These are phyloP conservation scores for Cyphellophora europaea DNA, from an alignment of 2,329 filamentous ascomycete species.

Conservation along the genomic window DNA sequence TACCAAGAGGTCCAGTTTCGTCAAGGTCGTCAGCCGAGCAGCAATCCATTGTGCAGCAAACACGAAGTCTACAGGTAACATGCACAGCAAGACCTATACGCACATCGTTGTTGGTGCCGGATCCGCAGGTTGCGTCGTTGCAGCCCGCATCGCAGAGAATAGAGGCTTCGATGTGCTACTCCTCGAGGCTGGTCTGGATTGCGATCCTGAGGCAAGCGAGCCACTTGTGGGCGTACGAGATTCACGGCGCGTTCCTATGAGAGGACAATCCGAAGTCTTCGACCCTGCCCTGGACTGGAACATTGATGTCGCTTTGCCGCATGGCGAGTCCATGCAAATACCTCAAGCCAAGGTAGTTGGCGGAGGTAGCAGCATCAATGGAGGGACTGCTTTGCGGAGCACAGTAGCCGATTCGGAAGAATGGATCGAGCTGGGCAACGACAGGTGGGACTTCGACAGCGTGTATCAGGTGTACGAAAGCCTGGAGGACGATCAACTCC, in stretches of 20 bases:
- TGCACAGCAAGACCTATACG: slow-evolving; percentile 6
- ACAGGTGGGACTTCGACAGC: slow-evolving; percentile 9
- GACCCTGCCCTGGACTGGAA: slow-evolving; percentile 12
- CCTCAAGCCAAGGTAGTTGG: slow-evolving; percentile 14
- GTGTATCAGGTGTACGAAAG: slow-evolving; percentile 9
- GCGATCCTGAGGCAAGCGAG: slow-evolving; percentile 1
- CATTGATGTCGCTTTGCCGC: slow-evolving; percentile 7
- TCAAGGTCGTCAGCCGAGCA: too few species aligned
- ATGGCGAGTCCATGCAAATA: slow-evolving; percentile 9
- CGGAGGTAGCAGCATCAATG: slow-evolving; percentile 14
- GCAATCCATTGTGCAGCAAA: too few species aligned
- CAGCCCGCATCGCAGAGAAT: slow-evolving; percentile 13
- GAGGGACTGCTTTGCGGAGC: slow-evolving; percentile 11
- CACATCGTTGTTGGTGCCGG: slow-evolving; percentile 14
- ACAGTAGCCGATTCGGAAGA: slow-evolving; percentile 8
- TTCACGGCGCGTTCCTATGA: slow-evolving; percentile 12
- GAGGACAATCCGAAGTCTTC: slow-evolving; percentile 11
- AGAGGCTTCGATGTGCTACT: slow-evolving; percentile 10
- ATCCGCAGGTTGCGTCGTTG: slow-evolving; percentile 14
- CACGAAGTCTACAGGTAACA: too few species aligned
- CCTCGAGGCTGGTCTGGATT: slow-evolving; percentile 16
- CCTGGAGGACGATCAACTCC: slow-evolving; percentile 7
- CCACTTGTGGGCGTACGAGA: slow-evolving; percentile 7
- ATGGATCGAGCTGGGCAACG: slow-evolving; percentile 12
- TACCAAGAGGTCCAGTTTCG: too few species aligned